Evolutionary conservation across 169 alveolate genomes (phyloP), one percentile per base, ranked within the genome.

Genomic region (Plasmodium gallinaceum): DNA sequence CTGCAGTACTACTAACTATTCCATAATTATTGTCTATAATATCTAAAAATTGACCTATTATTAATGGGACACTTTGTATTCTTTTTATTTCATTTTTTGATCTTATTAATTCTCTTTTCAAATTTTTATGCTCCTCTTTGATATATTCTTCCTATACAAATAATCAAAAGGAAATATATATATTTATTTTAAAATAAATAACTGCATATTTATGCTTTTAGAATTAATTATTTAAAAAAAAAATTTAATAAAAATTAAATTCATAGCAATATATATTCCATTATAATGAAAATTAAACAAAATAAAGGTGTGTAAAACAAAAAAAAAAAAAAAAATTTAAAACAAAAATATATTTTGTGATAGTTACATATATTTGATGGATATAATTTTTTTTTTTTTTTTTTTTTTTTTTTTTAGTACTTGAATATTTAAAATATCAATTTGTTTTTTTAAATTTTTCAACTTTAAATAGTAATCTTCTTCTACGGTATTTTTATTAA

Each of bases 11-110:
- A 51, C 98, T 95, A 24, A 98, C 99, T 9, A 99, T 97, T 16
- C 99, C 99, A 93, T 99, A 98, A 71, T 97, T 95, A 54, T 98
- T 99, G 91, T 98, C 99, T 24, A 98, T 96, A 96, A 99, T 97
- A 90, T 99, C 99, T 75, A 97, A 93, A 95, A 98, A 99, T 73
- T 98, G 99, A 7, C 99, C 99, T 43, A 99, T 98, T 57, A 98
- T 98, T 43, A 99, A 94, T 2, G 99, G 99, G 42, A 98, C 99
- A 32, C 99, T 96, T 92, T 98, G 99, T 45, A 99, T 98, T 48
- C 99, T 95, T 90, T 97, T 98, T 72, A 98, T 95, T 91, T 99
- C 99, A 87, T 98, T 99, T 76, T 97, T 95, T 24, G 99, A 99
- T 46, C 99, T 93, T 22, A 98, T 94, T 88, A 97, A 95, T 94